Percentiles rank a stretch among this genome's conserved stretches.
These are phyloP conservation scores for Corylus avellana DNA, from an alignment of 306 rosid genomes.

Conservation along the genomic window DNA sequence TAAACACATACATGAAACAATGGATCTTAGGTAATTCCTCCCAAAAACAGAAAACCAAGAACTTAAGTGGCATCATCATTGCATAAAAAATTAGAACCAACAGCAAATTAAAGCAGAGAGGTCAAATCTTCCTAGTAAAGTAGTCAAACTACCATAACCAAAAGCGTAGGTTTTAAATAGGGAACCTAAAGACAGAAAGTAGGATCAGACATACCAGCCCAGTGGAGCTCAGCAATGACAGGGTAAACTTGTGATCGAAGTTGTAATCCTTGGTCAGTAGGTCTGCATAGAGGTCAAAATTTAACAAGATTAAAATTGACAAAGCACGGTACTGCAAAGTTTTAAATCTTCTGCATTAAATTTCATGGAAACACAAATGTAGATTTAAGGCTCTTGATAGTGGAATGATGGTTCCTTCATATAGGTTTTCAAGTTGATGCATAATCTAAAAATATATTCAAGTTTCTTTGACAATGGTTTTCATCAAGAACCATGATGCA, in stretches of 20 bases:
- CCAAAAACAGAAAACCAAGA: background rate
- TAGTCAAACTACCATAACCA: background rate
- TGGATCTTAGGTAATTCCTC: background rate
- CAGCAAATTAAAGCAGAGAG: conserved; percentile 7
- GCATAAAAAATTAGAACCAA: background rate
- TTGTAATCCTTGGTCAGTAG: conserved; percentile 84
- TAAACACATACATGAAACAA: background rate
- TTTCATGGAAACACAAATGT: background rate
- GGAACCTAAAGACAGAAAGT: conserved; percentile 5
- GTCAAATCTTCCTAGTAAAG: conserved; percentile 12
- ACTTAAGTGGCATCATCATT: background rate
- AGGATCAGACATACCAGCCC: conserved; percentile 67
- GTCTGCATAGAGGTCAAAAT: conserved; percentile 49
- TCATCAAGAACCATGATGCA: background rate
- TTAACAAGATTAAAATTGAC: conserved; percentile 1
- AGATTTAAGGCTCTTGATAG: conserved; percentile 9
- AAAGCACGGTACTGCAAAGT: background rate
- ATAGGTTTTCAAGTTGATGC: background rate
- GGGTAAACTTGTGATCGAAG: conserved; percentile 77
- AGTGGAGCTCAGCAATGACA: conserved; percentile 60
- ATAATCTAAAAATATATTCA: background rate
- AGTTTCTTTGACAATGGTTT: background rate
- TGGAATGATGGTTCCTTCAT: background rate
- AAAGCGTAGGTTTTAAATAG: background rate
- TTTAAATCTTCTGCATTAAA: background rate